A percentile compares a stretch with the other conserved stretches of the same genome.
Evolutionary conservation across 2,329 filamentous ascomycete genomes (phyloP).

Genomic region (Aspergillus arachidicola): DNA sequence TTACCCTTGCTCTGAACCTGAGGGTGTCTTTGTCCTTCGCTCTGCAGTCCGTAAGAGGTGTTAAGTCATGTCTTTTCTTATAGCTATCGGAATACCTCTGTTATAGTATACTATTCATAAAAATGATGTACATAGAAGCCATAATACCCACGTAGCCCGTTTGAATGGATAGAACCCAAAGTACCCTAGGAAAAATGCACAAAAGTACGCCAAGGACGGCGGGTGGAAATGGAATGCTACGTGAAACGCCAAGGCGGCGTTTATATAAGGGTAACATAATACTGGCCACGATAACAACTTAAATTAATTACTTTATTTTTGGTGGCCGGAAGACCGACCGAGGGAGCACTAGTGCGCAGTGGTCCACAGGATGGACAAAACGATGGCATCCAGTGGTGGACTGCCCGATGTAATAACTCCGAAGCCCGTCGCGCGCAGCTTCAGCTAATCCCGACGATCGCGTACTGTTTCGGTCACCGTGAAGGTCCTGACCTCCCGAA

Average conservation of each 20-base stretch:
- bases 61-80: background rate
- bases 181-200: background rate
- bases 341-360: background rate
- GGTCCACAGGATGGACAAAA: background rate
- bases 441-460: background rate
- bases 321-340: background rate
- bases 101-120: background rate
- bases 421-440: no score
- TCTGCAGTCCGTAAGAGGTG: background rate
- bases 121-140: background rate
- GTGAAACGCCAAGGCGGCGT: background rate
- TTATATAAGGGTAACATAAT: background rate
- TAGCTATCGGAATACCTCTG: background rate
- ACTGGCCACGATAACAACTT: background rate
- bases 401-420: no score
- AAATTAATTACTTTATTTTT: background rate
- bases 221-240: background rate
- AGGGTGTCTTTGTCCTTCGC: background rate
- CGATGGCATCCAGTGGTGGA: background rate
- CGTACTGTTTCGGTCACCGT: background rate
- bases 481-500: background rate
- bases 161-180: accelerated
- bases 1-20: background rate
- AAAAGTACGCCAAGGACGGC: background rate
- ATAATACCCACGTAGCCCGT: background rate